A percentile compares a stretch with the other conserved stretches of the same genome.
phyloP scores from a whole-genome alignment of 345 rosid genomes.

The Sisymbrium altissimum region DNA sequence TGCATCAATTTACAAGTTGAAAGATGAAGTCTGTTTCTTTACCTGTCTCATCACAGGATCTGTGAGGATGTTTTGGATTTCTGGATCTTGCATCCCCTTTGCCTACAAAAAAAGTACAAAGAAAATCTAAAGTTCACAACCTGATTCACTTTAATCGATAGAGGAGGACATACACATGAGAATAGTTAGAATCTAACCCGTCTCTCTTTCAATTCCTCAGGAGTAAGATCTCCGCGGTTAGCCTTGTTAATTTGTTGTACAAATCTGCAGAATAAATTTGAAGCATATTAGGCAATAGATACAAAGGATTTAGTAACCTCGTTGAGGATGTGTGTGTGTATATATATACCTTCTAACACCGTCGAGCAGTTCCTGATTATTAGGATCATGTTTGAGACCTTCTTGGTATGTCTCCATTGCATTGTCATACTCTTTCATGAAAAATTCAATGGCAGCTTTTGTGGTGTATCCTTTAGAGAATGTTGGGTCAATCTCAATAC shows the following conservation, averaged over 20 bases:
- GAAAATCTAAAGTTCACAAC: background rate
- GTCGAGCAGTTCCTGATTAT: slow-evolving; percentile 78
- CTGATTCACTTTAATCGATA: background rate
- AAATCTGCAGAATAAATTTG: slow-evolving; percentile 47
- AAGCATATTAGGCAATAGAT: background rate
- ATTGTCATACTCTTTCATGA: slow-evolving; percentile 87
- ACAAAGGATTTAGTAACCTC: background rate
- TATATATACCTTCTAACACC: slow-evolving; percentile 66
- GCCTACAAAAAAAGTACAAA: slow-evolving; percentile 46
- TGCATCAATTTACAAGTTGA: background rate
- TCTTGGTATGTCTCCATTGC: slow-evolving; percentile 81
- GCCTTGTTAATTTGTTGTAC: slow-evolving; percentile 76
- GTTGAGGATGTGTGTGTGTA: background rate
- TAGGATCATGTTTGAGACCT: slow-evolving; percentile 79
- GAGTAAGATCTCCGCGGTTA: slow-evolving; percentile 80
- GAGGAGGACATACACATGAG: background rate
- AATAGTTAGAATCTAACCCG: slow-evolving; percentile 46
- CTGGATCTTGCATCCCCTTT: slow-evolving; percentile 92
- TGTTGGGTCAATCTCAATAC: slow-evolving; percentile 89
- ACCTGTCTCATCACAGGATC: slow-evolving; percentile 99
- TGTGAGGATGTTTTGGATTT: slow-evolving; percentile 84
- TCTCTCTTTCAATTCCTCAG: slow-evolving; percentile 93
- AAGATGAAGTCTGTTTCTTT: background rate
- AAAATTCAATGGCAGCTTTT: slow-evolving; percentile 81
- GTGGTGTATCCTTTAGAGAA: slow-evolving; percentile 86